Percentiles rank a stretch among this genome's conserved stretches.
Conservation (phyloP, 768 basidiomycete species). For the Leucogyrophana mollusca region DNA sequence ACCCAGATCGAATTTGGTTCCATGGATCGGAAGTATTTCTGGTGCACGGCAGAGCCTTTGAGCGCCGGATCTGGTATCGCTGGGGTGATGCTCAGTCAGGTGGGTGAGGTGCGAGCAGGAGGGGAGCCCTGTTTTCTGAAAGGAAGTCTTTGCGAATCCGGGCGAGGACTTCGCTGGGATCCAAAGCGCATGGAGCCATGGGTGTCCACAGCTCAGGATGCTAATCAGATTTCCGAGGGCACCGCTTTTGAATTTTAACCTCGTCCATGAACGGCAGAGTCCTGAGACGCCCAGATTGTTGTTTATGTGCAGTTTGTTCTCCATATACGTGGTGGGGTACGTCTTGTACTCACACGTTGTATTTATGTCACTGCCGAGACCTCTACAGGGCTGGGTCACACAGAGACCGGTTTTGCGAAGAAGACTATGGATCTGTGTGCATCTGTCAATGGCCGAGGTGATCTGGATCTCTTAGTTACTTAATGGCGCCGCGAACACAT, state of each 20-base stretch:
- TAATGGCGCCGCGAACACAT: conserved; percentile 61
- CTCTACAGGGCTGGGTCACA: conserved; percentile 31
- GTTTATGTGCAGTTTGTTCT: too few relatives aligned
- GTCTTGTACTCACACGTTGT: conserved; percentile 32
- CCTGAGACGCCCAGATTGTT: too few relatives aligned
- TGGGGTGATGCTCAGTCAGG: too few relatives aligned
- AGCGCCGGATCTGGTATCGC: too few relatives aligned
- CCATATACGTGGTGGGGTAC: too few relatives aligned
- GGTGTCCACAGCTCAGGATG: conserved; percentile 9
- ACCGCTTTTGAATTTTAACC: conserved; percentile 35
- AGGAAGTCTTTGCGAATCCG: too few relatives aligned
- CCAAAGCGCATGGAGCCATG: conserved; percentile 8
- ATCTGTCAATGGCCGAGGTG: conserved; percentile 36
- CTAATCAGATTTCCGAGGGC: conserved; percentile 36
- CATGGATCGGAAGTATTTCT: too few relatives aligned
- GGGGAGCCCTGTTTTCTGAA: too few relatives aligned
- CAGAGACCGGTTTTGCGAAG: conserved; percentile 33
- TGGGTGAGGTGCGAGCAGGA: too few relatives aligned
- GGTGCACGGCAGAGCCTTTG: too few relatives aligned
- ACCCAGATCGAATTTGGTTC: too few relatives aligned
- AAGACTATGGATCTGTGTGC: conserved; percentile 26
- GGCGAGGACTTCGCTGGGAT: conserved; percentile 23
- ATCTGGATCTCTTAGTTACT: conserved; percentile 58
- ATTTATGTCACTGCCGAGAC: conserved; percentile 36
- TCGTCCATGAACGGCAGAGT: conserved; percentile 20